These are phyloP conservation scores for Lipomyces sp. DNA, from an alignment of 805 yeast genomes.

Conservation along the genomic window DNA sequence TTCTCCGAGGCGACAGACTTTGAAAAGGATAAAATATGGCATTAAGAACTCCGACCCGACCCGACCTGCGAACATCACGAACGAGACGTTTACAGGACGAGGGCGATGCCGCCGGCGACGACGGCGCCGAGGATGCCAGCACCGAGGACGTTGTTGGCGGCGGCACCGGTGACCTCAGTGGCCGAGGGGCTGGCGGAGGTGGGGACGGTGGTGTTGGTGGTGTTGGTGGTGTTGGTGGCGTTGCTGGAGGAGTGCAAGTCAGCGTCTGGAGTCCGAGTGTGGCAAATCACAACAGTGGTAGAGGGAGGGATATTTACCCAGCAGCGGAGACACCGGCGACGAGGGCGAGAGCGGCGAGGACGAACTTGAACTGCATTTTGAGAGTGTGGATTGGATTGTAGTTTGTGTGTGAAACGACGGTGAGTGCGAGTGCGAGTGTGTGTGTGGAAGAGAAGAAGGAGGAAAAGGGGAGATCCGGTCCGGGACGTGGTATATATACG, in stretches of 20 bases:
- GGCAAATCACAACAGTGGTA: not conserved
- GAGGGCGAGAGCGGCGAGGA: constrained; percentile 29
- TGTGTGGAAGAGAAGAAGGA: not conserved
- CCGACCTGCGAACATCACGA: no score
- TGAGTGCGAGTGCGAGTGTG: constrained; percentile 1
- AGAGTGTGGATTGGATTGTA: not conserved
- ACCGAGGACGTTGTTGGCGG: constrained; percentile 36
- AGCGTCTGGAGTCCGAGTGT: not conserved
- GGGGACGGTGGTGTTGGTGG: constrained; percentile 32
- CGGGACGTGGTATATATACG: no score
- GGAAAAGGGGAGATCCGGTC: no score
- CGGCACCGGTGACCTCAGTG: constrained; percentile 34
- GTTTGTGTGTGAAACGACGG: not conserved
- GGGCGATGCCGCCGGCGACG: constrained; percentile 43
- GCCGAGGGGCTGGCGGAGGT: constrained; percentile 33
- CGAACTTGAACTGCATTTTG: constrained; percentile 32
- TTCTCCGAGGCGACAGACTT: no score
- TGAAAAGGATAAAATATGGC: no score
- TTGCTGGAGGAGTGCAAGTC: constrained; percentile 1
- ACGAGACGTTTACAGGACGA: constrained; percentile 37
- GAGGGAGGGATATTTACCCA: constrained; percentile 1
- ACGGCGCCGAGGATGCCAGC: constrained; percentile 42
- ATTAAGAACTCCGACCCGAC: no score
- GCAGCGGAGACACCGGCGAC: constrained; percentile 30
- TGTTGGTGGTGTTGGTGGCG: constrained; percentile 23